A percentile compares a stretch with the other conserved stretches of the same genome.
Conservation (phyloP, 768 basidiomycete genomes). For the Tricholoma furcatifolium region DNA sequence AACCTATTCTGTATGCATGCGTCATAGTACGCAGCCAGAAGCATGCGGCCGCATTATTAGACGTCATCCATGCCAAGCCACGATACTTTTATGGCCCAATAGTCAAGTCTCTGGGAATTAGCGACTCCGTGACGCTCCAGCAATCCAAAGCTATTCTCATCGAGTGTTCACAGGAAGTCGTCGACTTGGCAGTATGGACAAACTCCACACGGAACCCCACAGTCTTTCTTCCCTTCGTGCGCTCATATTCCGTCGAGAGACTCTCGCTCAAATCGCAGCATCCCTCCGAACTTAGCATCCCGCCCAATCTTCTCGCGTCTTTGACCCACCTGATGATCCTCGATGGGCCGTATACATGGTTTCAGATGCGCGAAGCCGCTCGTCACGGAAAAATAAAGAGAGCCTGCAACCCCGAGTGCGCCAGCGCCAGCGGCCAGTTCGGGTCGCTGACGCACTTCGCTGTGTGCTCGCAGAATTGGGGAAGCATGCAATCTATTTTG, state of each 20-base stretch:
- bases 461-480: slow-evolving; percentile 22
- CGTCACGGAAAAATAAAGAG: slow-evolving; percentile 8
- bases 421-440: slow-evolving; percentile 9
- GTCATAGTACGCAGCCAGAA: slow-evolving; percentile 21
- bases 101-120: slow-evolving; percentile 14
- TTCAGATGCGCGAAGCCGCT: slow-evolving; percentile 17
- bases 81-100: slow-evolving; percentile 8
- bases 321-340: slow-evolving; percentile 27
- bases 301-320: slow-evolving; percentile 16
- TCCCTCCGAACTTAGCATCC: slow-evolving; percentile 21
- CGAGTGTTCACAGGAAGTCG: slow-evolving; percentile 13
- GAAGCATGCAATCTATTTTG: slow-evolving; percentile 18
- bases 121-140: slow-evolving; percentile 17
- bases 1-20: slow-evolving; percentile 27
- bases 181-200: slow-evolving; percentile 17
- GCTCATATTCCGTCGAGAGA: slow-evolving; percentile 10
- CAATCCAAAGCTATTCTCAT: slow-evolving; percentile 19
- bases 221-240: slow-evolving; percentile 19
- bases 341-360: slow-evolving; percentile 20
- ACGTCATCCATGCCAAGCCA: slow-evolving; percentile 16
- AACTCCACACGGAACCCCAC: slow-evolving; percentile 15
- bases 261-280: slow-evolving; percentile 14
- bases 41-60: slow-evolving; percentile 18
- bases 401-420: slow-evolving; percentile 3
- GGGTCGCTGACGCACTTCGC: slow-evolving; percentile 21